Base-by-base conservation (phyloP, 371 early-diverging fungal genomes). In the Mortierella sp. region DNA sequence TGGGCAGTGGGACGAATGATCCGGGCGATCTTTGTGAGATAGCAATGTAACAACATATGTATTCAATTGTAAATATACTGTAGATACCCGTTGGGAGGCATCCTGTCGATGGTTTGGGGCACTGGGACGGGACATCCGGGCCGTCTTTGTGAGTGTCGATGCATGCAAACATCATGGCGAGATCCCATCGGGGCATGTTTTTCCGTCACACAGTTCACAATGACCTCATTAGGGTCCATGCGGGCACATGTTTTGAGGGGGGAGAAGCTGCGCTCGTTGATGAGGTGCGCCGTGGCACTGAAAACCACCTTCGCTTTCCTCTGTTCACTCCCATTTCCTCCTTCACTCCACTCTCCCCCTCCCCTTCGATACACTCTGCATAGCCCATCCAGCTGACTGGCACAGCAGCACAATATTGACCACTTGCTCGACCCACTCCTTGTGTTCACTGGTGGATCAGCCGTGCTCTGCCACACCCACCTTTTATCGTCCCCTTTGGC, bases 31-130 rank as follows among this genome's bases (percentile, higher is more conserved):
- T n/a, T 60, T 30, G 21, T 39, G 46, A 51, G 51, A 21, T 54
- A 49, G 50, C 27, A 14, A 49, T 48, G 19, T 19, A 18, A 5
- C n/a, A 5, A 5, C 8, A 45, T 45, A 19, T 45, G n/a, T 45
- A 39, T 39, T 14, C 10, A 39, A 10, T 10, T 39, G 39, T 39
- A 39, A 39, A 10, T 10, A 39, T 39, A 39, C 14, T 39, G 7
- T 14, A 8, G 14, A 39, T 39, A 14, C 14, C 8, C 14, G 14
- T 39, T 7, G 14, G 50, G 74, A 31, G 68, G 67, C 26, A 53
- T 61, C 5, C 19, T 72, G 2, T 66, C 63, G 0, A 30, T 50
- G 21, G n/a, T 72, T 24, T 49, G 49, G 23, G 45, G 14, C 14
- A 39, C 10, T 39, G 7, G 39, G 19, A 19, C 19, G 45, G 19